Evolutionary conservation across 2,329 filamentous ascomycete genomes (phyloP), one percentile per base, ranked within the genome.

Genomic region (Incumbomyces lentus): DNA sequence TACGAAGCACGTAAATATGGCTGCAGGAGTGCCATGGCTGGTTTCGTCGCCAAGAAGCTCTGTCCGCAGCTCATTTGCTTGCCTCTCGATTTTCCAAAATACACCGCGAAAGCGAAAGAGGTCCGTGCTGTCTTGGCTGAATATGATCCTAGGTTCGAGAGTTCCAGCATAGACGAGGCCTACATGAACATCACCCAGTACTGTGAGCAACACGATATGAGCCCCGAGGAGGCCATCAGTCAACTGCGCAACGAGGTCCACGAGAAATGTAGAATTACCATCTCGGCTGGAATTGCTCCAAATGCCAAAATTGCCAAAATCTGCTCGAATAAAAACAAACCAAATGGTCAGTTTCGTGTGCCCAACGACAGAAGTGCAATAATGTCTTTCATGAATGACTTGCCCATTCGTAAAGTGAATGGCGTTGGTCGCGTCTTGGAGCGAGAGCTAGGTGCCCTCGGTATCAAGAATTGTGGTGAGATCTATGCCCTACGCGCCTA

Each of bases 271-370:
- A 79, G 82, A 33, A 82, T 98, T 47, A 95, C 89, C 0, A 82
- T 98, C 2, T 95, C 89, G 13, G 92, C 90, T 1, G 92, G 92
- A 1, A 95, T 98, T 50, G 90, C 88, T 1, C 84, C 87, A 1
- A 98, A 98, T 62, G 82, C 89, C 0, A 90, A 88, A 60, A 72
- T 98, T 12, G 90, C 92, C 26, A 98, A 98, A 65, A 95, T 98
- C 29, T 87, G 84, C 57, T 94, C 87, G 14, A 95, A 98, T 60
- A 79, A 84, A 63, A 95, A 96, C 65, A 98, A 98, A 60, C 92
- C 92, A 0, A 94, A 98, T 57, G 92, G 92, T 0, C 92, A 96
- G 60, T 96, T 84, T 56, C 67, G 77, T 8, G 69, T 96, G 1
- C 74, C 82, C 0, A 84, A 75, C 44, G 82, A 94, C 34, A 75